Conservation (phyloP, 176 grass and related monocot genomes). For the Oryza glaberrima region DNA sequence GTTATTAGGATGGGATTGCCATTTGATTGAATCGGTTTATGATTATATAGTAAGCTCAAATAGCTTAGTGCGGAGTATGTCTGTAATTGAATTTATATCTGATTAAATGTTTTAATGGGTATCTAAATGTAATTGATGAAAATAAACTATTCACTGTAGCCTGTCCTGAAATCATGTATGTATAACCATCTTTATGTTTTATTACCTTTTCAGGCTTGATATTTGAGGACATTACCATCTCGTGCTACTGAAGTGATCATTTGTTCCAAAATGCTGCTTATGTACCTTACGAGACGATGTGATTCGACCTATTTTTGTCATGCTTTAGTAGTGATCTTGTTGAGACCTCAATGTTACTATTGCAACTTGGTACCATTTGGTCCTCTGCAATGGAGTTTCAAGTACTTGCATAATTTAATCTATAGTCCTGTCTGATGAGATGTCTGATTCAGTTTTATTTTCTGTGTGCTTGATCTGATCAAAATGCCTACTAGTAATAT, state of each 20-base stretch:
- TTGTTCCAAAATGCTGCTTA: slow-evolving; percentile 37
- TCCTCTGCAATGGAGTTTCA: slow-evolving; percentile 32
- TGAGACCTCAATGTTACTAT: slow-evolving; percentile 46
- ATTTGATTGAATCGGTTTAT: neutral
- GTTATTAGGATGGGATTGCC: neutral
- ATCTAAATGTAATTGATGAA: neutral
- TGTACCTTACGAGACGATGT: slow-evolving; percentile 32
- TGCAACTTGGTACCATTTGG: slow-evolving; percentile 4
- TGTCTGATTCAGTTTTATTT: neutral
- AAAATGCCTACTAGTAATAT: too few species aligned
- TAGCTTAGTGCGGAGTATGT: neutral
- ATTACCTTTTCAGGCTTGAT: slow-evolving; percentile 25
- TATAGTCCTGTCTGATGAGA: neutral
- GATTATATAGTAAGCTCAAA: neutral
- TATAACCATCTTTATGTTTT: neutral
- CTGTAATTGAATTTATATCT: neutral
- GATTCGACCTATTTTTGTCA: slow-evolving; percentile 38
- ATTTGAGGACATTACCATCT: slow-evolving; percentile 13
- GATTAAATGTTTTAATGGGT: neutral
- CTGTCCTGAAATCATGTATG: neutral
- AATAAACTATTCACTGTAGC: neutral
- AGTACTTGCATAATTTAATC: neutral
- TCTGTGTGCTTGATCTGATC: too few species aligned
- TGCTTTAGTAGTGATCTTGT: slow-evolving; percentile 27
- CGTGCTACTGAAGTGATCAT: neutral